Percentiles rank a stretch among this genome's conserved stretches.
These are phyloP conservation scores for Adansonia gregorii DNA, from an alignment of 441 rosid genomes.

Conservation along the genomic window DNA sequence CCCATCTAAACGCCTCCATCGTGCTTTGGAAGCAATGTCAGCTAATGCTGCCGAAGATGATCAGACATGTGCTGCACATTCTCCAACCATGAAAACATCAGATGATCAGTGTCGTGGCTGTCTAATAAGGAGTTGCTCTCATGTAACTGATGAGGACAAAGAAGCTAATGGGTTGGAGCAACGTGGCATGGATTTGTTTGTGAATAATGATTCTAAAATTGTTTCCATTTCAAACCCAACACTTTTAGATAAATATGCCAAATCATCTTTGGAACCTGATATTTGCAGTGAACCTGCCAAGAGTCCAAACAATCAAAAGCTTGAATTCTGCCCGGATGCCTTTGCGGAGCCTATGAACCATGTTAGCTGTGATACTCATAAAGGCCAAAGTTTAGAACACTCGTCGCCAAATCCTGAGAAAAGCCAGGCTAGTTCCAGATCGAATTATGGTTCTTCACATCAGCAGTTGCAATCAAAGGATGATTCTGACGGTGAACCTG, in stretches of 20 bases:
- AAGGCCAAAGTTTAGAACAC: conserved; percentile 27
- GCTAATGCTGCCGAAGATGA: conserved; percentile 63
- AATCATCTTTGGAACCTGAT: conserved; percentile 33
- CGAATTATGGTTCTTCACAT: conserved; percentile 28
- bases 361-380: conserved; percentile 28
- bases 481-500: conserved; percentile 40
- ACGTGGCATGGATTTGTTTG: conserved; percentile 33
- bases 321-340: conserved; percentile 31
- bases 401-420: conserved; percentile 31
- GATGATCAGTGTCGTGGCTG: conserved; percentile 37
- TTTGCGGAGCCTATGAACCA: conserved; percentile 31
- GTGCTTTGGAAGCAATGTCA: conserved; percentile 84
- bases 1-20: conserved; percentile 78
- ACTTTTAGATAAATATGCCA: conserved; percentile 36
- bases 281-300: conserved; percentile 33
- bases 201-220: conserved; percentile 28
- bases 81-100: conserved; percentile 35
- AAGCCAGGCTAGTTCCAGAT: conserved; percentile 24
- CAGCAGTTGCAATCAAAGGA: conserved; percentile 35
- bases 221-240: conserved; percentile 29
- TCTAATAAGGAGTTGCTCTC: conserved; percentile 32
- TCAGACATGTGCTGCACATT: conserved; percentile 37
- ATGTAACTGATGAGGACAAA: conserved; percentile 32
- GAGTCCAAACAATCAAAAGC: conserved; percentile 35
- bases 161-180: conserved; percentile 38